phyloP scores from a whole-genome alignment of 1,139 yeast species.

The Suhomyces bolitotheri region DNA sequence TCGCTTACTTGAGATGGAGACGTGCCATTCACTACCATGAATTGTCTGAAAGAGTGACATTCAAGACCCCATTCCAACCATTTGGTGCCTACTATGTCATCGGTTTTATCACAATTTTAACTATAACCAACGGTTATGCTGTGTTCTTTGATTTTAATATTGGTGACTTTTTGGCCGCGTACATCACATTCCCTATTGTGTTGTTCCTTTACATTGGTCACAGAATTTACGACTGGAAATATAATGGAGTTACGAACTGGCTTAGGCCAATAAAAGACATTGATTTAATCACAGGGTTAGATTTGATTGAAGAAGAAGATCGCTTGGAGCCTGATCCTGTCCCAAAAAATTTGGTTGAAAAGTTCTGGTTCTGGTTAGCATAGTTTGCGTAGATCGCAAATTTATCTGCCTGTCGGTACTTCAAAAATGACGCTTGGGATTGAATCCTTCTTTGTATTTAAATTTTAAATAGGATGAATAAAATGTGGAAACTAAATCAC shows the following conservation, averaged over 20 bases:
- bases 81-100: slow-evolving; percentile 53
- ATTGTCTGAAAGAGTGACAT: slow-evolving; percentile 49
- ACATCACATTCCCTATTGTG: slow-evolving; percentile 59
- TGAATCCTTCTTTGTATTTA: too few species aligned
- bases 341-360: slow-evolving; percentile 21
- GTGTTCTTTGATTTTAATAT: slow-evolving; percentile 55
- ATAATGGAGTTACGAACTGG: slow-evolving; percentile 31
- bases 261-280: slow-evolving; percentile 43
- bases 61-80: slow-evolving; percentile 50
- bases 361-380: slow-evolving; percentile 25
- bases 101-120: slow-evolving; percentile 42
- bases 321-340: slow-evolving; percentile 21
- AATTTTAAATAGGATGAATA: too few species aligned
- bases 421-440: too few species aligned
- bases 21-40: slow-evolving; percentile 47
- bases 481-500: too few species aligned
- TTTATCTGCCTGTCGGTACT: too few species aligned
- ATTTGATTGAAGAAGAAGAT: slow-evolving; percentile 32
- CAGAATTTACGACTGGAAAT: slow-evolving; percentile 30
- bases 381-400: slow-evolving; percentile 1
- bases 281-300: slow-evolving; percentile 49
- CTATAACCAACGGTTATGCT: slow-evolving; percentile 60
- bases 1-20: slow-evolving; percentile 55
- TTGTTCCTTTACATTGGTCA: slow-evolving; percentile 48
- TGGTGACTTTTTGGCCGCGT: slow-evolving; percentile 59